phyloP scores from a whole-genome alignment of 306 rosid genomes.

The Begonia loranthoides region DNA sequence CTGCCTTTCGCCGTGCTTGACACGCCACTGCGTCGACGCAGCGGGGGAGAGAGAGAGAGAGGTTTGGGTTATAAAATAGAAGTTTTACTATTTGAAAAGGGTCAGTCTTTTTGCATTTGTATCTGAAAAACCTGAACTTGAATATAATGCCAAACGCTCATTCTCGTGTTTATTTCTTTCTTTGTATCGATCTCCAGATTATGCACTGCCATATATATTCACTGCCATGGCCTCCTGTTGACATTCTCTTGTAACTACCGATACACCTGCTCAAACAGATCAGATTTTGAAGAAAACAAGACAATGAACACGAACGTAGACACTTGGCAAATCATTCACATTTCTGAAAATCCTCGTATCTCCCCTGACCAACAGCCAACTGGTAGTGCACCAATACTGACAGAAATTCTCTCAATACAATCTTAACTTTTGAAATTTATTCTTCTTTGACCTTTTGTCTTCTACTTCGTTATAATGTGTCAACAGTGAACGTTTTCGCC shows the following conservation, averaged over 20 bases:
- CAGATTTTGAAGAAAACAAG: background rate
- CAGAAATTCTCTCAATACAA: background rate
- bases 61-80: no score
- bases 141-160: no score
- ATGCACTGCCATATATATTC: no score
- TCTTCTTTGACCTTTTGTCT: background rate
- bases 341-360: conserved; percentile 45
- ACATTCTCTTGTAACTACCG: no score
- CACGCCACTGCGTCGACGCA: no score
- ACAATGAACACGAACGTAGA: conserved; percentile 2
- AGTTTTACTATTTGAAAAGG: no score
- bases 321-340: conserved; percentile 34
- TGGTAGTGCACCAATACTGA: conserved; percentile 18
- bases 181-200: no score
- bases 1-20: no score
- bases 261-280: background rate
- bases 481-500: conserved; percentile 44
- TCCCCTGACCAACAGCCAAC: conserved; percentile 61
- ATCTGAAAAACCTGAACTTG: no score
- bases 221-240: background rate
- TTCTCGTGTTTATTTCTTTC: no score
- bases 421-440: background rate
- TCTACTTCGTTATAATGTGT: background rate
- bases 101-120: no score
- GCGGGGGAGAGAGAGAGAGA: no score